A percentile compares a stretch with the other conserved stretches of the same genome.
phyloP scores from a whole-genome alignment of 1,284 basidiomycete genomes.

The Mrakiaceae sp. region DNA sequence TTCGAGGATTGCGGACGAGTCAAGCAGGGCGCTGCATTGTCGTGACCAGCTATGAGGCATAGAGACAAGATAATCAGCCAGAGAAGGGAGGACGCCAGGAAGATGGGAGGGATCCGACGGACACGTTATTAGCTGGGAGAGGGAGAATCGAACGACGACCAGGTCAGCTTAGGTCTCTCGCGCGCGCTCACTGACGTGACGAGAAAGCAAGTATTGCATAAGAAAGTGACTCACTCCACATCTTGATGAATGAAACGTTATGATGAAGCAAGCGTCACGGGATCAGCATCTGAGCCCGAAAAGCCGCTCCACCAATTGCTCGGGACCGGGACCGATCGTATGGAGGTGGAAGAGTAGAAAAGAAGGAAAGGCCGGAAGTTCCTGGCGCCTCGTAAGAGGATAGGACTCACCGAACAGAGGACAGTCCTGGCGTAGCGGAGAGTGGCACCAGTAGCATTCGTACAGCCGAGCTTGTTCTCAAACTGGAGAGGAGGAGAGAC shows the following conservation, averaged over 20 bases:
- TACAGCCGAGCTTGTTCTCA: constrained; percentile 28
- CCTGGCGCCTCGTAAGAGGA: background rate
- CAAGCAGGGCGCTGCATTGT: background rate
- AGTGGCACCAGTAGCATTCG: constrained; percentile 23
- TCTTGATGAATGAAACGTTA: no score
- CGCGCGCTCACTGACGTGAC: no score
- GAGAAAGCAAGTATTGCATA: no score
- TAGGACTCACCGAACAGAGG: constrained; percentile 29
- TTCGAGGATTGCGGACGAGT: constrained; percentile 1
- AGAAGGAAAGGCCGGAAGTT: background rate
- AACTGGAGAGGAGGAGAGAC: constrained; percentile 20
- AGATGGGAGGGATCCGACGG: constrained; percentile 19
- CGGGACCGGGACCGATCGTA: background rate
- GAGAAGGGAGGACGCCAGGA: background rate
- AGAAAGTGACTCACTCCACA: no score
- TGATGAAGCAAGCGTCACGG: no score
- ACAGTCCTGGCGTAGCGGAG: constrained; percentile 31
- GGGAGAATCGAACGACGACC: no score
- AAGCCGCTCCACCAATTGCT: no score
- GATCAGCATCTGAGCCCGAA: no score
- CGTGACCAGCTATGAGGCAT: background rate
- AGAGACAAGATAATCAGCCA: no score
- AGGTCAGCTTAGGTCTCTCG: no score
- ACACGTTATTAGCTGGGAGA: background rate
- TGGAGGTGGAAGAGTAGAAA: background rate